Conservation (phyloP, 345 rosid genomes). For the Psidium guajava region DNA sequence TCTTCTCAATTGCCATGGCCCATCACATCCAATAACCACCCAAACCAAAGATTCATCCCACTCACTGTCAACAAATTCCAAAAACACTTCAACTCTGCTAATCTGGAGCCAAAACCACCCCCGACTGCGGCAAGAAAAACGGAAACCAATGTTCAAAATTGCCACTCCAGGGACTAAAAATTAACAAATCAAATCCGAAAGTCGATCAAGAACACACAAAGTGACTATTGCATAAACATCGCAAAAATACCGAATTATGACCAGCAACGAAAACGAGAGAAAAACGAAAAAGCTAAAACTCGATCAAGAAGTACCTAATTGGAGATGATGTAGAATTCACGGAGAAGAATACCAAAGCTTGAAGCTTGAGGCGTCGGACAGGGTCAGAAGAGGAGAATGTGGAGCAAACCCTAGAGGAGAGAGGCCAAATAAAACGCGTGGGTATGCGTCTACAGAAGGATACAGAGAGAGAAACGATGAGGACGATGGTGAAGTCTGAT, state of each 20-base stretch:
- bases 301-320: constrained; percentile 6
- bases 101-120: background rate
- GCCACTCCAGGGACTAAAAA: background rate
- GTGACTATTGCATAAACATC: background rate
- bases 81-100: background rate
- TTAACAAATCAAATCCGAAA: background rate
- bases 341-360: constrained; percentile 2
- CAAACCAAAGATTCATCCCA: background rate
- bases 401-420: background rate
- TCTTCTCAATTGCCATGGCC: constrained; percentile 96
- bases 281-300: background rate
- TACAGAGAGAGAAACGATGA: background rate
- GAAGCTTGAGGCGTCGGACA: background rate
- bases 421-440: background rate
- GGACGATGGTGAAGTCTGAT: background rate
- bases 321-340: constrained; percentile 91
- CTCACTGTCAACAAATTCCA: background rate
- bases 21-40: background rate
- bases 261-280: background rate
- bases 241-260: constrained; percentile 2
- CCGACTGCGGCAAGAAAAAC: constrained; percentile 2
- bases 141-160: constrained; percentile 23
- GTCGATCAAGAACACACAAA: background rate
- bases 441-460: background rate
- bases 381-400: background rate